A percentile compares a stretch with the other conserved stretches of the same genome.
These are phyloP conservation scores for Podospora tetraspora DNA, from an alignment of 495 filamentous ascomycete species.

Conservation along the genomic window DNA sequence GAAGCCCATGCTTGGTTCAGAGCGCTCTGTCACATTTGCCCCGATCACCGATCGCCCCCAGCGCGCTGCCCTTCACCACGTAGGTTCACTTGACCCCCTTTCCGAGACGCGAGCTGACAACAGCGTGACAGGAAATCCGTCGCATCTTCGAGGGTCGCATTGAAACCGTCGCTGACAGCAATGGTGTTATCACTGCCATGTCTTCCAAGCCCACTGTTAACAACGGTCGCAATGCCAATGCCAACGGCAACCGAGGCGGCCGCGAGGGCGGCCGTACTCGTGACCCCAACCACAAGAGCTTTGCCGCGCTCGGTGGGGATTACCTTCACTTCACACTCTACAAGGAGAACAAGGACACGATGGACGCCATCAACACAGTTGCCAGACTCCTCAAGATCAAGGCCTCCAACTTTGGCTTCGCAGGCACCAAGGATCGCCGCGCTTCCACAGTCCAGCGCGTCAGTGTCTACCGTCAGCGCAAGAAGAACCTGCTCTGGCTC, in stretches of 20 bases:
- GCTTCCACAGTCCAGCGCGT: conserved; percentile 84
- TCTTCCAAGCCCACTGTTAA: conserved; percentile 22
- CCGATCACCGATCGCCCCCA: conserved; percentile 35
- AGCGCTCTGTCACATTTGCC: conserved; percentile 26
- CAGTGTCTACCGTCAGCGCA: conserved; percentile 60
- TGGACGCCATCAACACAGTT: conserved; percentile 78
- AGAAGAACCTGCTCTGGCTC: conserved; percentile 55
- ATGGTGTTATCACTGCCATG: conserved; percentile 34
- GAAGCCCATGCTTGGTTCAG: conserved; percentile 16
- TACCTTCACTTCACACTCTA: conserved; percentile 91
- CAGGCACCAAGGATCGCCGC: conserved; percentile 90
- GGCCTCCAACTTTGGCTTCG: conserved; percentile 68
- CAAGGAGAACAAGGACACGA: conserved; percentile 98
- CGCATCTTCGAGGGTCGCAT: conserved; percentile 36
- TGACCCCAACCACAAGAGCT: conserved; percentile 25
- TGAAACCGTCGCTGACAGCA: conserved; percentile 27
- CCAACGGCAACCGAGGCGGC: not conserved
- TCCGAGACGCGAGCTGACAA: conserved; percentile 8
- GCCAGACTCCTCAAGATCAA: conserved; percentile 62
- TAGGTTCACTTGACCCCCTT: conserved; percentile 15
- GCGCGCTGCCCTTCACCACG: conserved; percentile 37
- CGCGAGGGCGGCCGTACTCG: conserved; percentile 25
- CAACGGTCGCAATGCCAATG: conserved; percentile 21
- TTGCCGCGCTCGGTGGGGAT: conserved; percentile 54
- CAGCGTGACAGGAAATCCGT: conserved; percentile 35